Percentiles rank a stretch among this genome's conserved stretches.
These are phyloP conservation scores for Cantharellus cinnabarinus DNA, from an alignment of 768 basidiomycete species.

Conservation along the genomic window DNA sequence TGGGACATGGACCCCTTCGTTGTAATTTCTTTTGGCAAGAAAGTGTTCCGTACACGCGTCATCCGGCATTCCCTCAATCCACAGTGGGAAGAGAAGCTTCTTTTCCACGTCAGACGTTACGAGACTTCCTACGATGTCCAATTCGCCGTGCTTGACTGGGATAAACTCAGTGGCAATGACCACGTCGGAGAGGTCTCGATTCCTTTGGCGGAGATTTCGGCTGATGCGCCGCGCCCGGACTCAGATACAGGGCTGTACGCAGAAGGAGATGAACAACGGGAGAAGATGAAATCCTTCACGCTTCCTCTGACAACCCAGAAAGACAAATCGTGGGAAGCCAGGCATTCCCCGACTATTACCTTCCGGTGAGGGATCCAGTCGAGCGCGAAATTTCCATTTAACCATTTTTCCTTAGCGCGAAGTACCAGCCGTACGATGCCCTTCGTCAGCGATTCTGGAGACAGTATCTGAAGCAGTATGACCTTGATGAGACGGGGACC, in stretches of 20 bases:
- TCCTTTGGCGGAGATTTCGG: slow-evolving; percentile 49
- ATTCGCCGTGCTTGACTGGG: slow-evolving; percentile 86
- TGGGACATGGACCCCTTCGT: slow-evolving; percentile 98
- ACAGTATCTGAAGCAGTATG: slow-evolving; percentile 76
- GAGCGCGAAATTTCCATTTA: background rate
- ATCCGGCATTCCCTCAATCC: slow-evolving; percentile 74
- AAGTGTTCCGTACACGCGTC: slow-evolving; percentile 83
- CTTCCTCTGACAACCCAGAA: slow-evolving; percentile 40
- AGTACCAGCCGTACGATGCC: slow-evolving; percentile 87
- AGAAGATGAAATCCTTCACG: slow-evolving; percentile 52
- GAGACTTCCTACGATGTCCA: slow-evolving; percentile 62
- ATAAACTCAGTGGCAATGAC: slow-evolving; percentile 79
- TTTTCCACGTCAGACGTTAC: slow-evolving; percentile 84
- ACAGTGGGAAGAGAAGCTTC: slow-evolving; percentile 81
- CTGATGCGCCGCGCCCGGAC: slow-evolving; percentile 42
- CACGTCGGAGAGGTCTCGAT: slow-evolving; percentile 63
- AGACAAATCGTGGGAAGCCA: slow-evolving; percentile 50
- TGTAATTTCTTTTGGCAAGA: slow-evolving; percentile 90
- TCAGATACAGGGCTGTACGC: slow-evolving; percentile 31
- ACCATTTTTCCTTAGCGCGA: slow-evolving; percentile 34
- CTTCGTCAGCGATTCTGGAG: slow-evolving; percentile 82
- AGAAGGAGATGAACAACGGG: slow-evolving; percentile 30
- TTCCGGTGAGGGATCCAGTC: slow-evolving; percentile 29
- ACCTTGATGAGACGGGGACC: slow-evolving; percentile 55
- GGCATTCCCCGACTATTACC: slow-evolving; percentile 45